These are phyloP conservation scores for Rheum nobile DNA, from an alignment of 148 eudicot genomes.

Conservation along the genomic window DNA sequence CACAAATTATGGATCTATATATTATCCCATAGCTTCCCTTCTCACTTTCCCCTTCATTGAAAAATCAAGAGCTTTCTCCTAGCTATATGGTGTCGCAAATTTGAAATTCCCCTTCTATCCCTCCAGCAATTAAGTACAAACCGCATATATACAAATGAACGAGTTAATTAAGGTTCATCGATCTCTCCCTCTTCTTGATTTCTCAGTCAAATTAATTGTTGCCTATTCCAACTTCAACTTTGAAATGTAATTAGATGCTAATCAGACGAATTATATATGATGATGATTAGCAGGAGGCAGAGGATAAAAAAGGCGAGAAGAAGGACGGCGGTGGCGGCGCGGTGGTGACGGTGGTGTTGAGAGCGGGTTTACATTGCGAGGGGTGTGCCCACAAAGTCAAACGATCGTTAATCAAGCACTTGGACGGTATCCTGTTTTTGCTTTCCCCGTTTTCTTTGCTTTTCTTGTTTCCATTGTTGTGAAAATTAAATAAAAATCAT, in stretches of 20 bases:
- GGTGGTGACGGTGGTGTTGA: constrained; percentile 37
- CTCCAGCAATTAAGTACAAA: too few relatives aligned
- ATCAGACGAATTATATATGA: not conserved
- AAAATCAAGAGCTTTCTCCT: too few relatives aligned
- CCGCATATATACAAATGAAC: too few relatives aligned
- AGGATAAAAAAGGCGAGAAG: not conserved
- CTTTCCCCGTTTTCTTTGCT: not conserved
- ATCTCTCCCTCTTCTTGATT: not conserved
- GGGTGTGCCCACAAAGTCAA: constrained; percentile 85
- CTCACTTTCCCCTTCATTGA: too few relatives aligned
- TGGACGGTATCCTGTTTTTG: constrained; percentile 28
- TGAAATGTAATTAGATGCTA: not conserved
- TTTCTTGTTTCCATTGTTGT: not conserved
- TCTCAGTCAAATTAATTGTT: not conserved
- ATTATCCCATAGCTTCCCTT: too few relatives aligned
- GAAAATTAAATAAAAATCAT: not conserved
- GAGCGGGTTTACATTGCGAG: constrained; percentile 82
- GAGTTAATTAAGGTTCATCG: not conserved
- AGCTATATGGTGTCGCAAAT: too few relatives aligned
- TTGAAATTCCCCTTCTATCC: too few relatives aligned
- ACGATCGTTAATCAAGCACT: constrained; percentile 33
- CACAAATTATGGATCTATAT: too few relatives aligned
- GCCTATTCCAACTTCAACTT: not conserved
- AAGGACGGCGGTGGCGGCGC: not conserved
- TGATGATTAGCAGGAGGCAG: not conserved